Conservation (phyloP, 305 asterid genomes). For the Fraxinus dipetala region DNA sequence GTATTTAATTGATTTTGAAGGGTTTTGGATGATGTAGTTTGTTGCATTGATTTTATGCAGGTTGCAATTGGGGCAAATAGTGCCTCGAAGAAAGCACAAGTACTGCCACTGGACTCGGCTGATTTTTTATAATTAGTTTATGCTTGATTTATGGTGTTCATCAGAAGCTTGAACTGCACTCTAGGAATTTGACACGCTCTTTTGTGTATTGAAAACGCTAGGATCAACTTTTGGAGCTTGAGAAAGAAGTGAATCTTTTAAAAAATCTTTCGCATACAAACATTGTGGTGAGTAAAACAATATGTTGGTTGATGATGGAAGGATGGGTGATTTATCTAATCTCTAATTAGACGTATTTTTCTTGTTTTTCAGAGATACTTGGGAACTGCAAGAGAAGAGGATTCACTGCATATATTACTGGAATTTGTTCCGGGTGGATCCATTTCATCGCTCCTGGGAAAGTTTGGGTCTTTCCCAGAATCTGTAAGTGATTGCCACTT, state of each 20-base stretch:
- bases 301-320: slow-evolving; percentile 16
- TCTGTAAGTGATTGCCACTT: slow-evolving; percentile 55
- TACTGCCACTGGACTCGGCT: slow-evolving; percentile 37
- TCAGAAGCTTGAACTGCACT: slow-evolving; percentile 10
- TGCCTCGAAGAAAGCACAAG: slow-evolving; percentile 79
- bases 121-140: slow-evolving; percentile 10
- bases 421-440: slow-evolving; percentile 98
- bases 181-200: not conserved
- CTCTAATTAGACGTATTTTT: slow-evolving; percentile 14
- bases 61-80: slow-evolving; percentile 74
- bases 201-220: slow-evolving; percentile 25
- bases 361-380: slow-evolving; percentile 69
- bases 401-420: slow-evolving; percentile 74
- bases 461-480: slow-evolving; percentile 90
- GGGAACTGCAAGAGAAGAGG: slow-evolving; percentile 86
- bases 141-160: not conserved
- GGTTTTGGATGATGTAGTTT: slow-evolving; percentile 23
- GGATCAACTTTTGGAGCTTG: slow-evolving; percentile 89
- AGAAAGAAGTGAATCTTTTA: slow-evolving; percentile 83
- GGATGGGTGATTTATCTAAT: not conserved
- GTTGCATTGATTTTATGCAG: slow-evolving; percentile 38
- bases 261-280: slow-evolving; percentile 87
- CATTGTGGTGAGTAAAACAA: slow-evolving; percentile 67
- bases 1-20: not conserved
- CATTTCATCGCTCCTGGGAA: slow-evolving; percentile 89